These are phyloP conservation scores for Acacia pycnantha DNA, from an alignment of 331 rosid genomes.

Conservation along the genomic window DNA sequence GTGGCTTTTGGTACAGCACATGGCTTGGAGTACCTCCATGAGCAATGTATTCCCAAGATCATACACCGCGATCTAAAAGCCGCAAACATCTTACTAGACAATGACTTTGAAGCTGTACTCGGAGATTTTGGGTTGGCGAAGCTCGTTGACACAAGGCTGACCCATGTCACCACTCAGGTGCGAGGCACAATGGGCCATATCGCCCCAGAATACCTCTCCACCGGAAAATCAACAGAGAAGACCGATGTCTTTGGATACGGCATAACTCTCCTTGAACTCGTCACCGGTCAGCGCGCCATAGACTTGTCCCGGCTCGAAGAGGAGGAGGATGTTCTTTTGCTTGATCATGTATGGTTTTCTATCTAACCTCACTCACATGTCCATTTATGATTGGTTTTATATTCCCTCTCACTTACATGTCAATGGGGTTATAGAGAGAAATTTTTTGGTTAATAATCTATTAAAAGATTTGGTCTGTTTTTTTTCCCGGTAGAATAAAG, in stretches of 20 bases:
- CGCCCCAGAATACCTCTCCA: slow-evolving; percentile 92
- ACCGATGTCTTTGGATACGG: slow-evolving; percentile 96
- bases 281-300: slow-evolving; percentile 89
- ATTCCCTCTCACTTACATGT: not conserved
- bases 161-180: slow-evolving; percentile 92
- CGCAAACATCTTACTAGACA: slow-evolving; percentile 86
- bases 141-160: slow-evolving; percentile 68
- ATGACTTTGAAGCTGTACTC: slow-evolving; percentile 85
- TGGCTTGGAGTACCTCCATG: slow-evolving; percentile 94
- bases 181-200: slow-evolving; percentile 98
- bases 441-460: too few species aligned
- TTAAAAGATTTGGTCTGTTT: too few species aligned
- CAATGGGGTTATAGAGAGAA: too few species aligned
- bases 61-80: slow-evolving; percentile 96
- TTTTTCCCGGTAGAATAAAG: too few species aligned
- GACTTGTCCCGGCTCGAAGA: slow-evolving; percentile 87
- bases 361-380: not conserved
- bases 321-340: slow-evolving; percentile 90
- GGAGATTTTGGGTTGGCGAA: slow-evolving; percentile 93
- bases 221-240: slow-evolving; percentile 90
- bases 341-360: slow-evolving; percentile 73
- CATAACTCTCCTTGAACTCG: slow-evolving; percentile 89
- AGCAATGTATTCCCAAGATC: slow-evolving; percentile 85
- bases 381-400: not conserved
- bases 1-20: slow-evolving; percentile 89